Evolutionary conservation across 345 rosid species (phyloP), one percentile per base, ranked within the genome.

Genomic region (Melaleuca quinquenervia): DNA sequence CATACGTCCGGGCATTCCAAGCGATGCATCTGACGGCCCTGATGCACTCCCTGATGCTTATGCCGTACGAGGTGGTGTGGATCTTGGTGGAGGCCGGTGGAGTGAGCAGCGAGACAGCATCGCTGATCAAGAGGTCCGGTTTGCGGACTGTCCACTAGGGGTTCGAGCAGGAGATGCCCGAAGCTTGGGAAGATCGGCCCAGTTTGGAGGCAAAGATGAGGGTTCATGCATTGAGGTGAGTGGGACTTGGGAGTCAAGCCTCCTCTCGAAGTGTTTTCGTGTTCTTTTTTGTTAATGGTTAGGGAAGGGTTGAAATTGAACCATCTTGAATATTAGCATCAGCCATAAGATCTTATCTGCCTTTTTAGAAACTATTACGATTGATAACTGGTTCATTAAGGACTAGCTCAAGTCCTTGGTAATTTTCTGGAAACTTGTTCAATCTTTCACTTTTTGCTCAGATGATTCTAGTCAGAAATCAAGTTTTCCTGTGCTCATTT

Each of bases 11-110:
- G 84, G 96, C 99, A 5, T 97, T 97, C 85, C 98, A 96, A 87
- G 90, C 95, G 41, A 91, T 97, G 84, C 99, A 97, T 87, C 89
- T 97, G 91, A 97, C 93, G 26, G 99, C 96, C 5, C 94, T 96
- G 84, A 94, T 97, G 95, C 98, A 96, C 88, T 92, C 98, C 21
- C 88, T 97, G 84, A 96, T 95, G 99, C 91, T 97, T 76, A 91
- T 93, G 1, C 98, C 99, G 0, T 93, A 96, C 88, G 92, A 96
- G 88, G 89, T 97, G 87, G 90, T 96, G 26, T 97, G 99, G 98
- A 94, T 97, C 88, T 94, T 97, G 18, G 97, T 97, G 87, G 99
- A 97, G 89, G 98, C 98, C 6, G 96, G 99, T 20, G 94, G 96
- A 5, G 89, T n/a, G 45, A 95, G 88, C 83, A 95, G 91, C 13